A percentile compares a stretch with the other conserved stretches of the same genome.
Conservation (phyloP, 1,284 basidiomycete species). For the Moesziomyces sp. region DNA sequence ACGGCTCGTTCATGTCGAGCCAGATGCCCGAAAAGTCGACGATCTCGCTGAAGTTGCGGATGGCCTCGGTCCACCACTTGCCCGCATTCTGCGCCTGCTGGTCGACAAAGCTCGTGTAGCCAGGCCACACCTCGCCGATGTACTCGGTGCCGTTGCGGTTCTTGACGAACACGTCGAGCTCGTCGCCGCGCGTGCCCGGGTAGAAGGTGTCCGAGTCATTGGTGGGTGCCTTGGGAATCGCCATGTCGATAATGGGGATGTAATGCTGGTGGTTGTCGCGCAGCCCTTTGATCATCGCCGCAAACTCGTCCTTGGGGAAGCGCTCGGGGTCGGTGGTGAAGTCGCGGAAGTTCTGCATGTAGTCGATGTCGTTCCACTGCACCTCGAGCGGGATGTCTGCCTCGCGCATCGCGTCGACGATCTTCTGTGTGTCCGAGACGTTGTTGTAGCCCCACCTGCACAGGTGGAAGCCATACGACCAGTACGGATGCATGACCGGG, state of each 20-base stretch:
- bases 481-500: conserved; percentile 46
- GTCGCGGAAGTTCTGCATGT: conserved; percentile 74
- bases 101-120: conserved; percentile 43
- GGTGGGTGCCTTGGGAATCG: conserved; percentile 65
- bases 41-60: conserved; percentile 49
- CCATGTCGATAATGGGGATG: conserved; percentile 69
- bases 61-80: conserved; percentile 52
- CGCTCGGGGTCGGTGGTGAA: conserved; percentile 77
- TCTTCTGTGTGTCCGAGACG: conserved; percentile 38
- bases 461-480: conserved; percentile 58
- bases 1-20: conserved; percentile 60
- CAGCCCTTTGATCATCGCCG: conserved; percentile 75
- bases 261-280: conserved; percentile 69
- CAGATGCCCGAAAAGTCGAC: conserved; percentile 54
- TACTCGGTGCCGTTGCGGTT: conserved; percentile 71
- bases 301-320: conserved; percentile 74
- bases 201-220: conserved; percentile 67
- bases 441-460: conserved; percentile 57
- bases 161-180: conserved; percentile 55
- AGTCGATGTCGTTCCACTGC: conserved; percentile 83
- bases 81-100: conserved; percentile 37
- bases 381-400: conserved; percentile 76
- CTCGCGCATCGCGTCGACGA: conserved; percentile 42
- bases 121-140: conserved; percentile 72
- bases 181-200: conserved; percentile 47